Evolutionary conservation across 345 rosid genomes (phyloP), one percentile per base, ranked within the genome.

Genomic region (Brassica napus): DNA sequence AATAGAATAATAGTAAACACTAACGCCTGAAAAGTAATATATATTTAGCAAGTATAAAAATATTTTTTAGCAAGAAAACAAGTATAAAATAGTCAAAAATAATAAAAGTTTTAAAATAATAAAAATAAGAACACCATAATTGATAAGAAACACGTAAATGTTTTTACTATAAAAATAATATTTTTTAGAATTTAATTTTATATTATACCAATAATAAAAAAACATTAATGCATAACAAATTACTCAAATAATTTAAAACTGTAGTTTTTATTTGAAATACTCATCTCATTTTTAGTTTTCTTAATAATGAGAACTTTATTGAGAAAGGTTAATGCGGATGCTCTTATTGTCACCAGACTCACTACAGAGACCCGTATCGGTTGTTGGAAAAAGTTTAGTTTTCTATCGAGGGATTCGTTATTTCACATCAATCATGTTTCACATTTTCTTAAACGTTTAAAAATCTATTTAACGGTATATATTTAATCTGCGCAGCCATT

Each of bases 391-490:
- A 52, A 15, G 54, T 9, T 47, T 14, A 47, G 54, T 47, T 47
- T 44, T 47, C 10, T 7, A 71, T 0, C 18, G 61, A 72, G 28
- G 23, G 62, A 57, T 39, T 42, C 61, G n/a, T 6, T 55, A 31
- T 21, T 72, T 57, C 42, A 72, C 73, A 58, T 72, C 63, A 78
- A 66, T 72, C 77, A 72, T 21, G 52, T 71, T 77, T 65, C 63
- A 12, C 65, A 70, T 8, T 10, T 71, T 55, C 24, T 64, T 8
- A 64, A 54, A 37, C 35, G 15, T 55, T 57, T 77, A 16, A n/a
- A 28, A 15, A 5, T 59, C 8, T 66, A 30, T 54, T 70, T 65
- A 72, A 72, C 77, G 81, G 77, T 72, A 64, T 65, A 5, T 66
- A 58, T 5, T 28, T 66, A 8, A 58, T 58, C 62, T 21, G 54